phyloP scores from a whole-genome alignment of 2,329 filamentous ascomycete genomes.

The Neofusicoccum cordaticola region DNA sequence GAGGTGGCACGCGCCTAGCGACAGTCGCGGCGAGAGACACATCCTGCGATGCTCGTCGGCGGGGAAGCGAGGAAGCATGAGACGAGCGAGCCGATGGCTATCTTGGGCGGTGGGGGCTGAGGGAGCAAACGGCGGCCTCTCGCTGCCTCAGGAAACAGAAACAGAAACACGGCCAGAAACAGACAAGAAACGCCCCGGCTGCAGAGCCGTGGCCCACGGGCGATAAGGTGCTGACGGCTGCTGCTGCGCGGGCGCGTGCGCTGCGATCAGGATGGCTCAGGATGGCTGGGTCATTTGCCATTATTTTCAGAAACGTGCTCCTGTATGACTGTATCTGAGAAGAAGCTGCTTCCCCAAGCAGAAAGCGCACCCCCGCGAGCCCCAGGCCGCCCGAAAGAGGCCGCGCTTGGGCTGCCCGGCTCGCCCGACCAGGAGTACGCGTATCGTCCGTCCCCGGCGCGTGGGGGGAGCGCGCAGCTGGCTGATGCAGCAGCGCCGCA shows the following conservation, averaged over 20 bases:
- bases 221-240: slow-evolving; percentile 16
- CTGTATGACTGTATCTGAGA: slow-evolving; percentile 16
- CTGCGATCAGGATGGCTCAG: background rate
- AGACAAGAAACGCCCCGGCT: background rate
- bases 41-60: too few species aligned
- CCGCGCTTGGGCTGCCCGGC: background rate
- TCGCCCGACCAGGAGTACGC: background rate
- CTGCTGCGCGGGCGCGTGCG: background rate
- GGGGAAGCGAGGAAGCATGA: too few species aligned
- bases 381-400: background rate
- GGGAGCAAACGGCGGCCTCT: background rate
- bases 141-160: background rate
- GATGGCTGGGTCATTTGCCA: slow-evolving; percentile 6
- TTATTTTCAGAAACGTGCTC: slow-evolving; percentile 16
- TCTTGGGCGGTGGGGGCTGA: slow-evolving; percentile 13
- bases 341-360: background rate
- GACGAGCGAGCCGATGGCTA: background rate
- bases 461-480: slow-evolving; percentile 1
- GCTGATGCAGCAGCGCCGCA: slow-evolving; percentile 6
- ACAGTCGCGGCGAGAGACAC: background rate
- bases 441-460: background rate
- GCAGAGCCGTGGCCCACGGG: slow-evolving; percentile 1
- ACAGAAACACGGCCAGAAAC: background rate
- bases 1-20: background rate
- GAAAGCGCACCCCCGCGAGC: background rate